Percentiles rank a stretch among this genome's conserved stretches.
These are phyloP conservation scores for Rhododendron ferrugineum DNA, from an alignment of 148 eudicot genomes.

Conservation along the genomic window DNA sequence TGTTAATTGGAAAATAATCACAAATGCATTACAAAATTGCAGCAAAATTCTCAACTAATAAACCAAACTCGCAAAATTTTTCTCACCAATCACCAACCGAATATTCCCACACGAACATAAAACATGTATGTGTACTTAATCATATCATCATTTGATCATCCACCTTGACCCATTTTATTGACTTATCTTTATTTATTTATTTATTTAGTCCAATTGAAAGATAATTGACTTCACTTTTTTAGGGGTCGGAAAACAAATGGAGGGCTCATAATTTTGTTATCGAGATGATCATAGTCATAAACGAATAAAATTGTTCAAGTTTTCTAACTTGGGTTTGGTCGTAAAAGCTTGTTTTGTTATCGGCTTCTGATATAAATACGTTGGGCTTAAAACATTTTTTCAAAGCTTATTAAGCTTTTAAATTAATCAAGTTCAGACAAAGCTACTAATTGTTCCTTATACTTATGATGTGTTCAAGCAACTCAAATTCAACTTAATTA, in stretches of 20 bases:
- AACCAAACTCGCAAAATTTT: not conserved
- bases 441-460: too few relatives aligned
- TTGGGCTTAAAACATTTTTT: not conserved
- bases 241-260: not conserved
- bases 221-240: not conserved
- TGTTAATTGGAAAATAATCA: not conserved
- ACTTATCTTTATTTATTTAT: not conserved
- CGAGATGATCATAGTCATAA: not conserved
- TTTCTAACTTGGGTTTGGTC: not conserved
- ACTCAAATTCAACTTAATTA: too few relatives aligned
- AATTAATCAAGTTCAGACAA: too few relatives aligned
- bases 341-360: too few relatives aligned
- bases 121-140: not conserved
- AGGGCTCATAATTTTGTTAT: not conserved
- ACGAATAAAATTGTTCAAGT: not conserved
- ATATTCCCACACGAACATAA: not conserved
- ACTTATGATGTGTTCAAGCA: not conserved
- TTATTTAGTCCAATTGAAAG: not conserved
- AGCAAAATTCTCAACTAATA: not conserved
- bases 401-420: not conserved
- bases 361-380: not conserved
- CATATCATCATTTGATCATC: not conserved
- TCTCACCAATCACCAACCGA: constrained; percentile 15
- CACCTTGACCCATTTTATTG: not conserved
- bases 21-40: not conserved